Base-by-base conservation (phyloP, 2,329 filamentous ascomycete genomes). In the Trichothecium roseum region DNA sequence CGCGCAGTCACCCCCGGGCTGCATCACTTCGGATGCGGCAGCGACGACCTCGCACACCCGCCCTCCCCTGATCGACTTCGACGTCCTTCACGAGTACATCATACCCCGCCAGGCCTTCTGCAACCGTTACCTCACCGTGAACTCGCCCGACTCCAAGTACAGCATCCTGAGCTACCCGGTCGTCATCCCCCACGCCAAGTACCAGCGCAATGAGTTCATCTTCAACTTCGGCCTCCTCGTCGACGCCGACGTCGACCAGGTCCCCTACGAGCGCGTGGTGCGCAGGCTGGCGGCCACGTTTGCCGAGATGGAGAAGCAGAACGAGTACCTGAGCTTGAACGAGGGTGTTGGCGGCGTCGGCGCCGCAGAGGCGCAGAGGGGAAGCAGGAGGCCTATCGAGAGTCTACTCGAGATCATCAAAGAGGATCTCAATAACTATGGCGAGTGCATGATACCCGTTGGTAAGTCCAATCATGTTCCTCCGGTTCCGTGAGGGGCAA, bases 361-460 rank as follows among this genome's bases (percentile, higher is more conserved):
- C 12, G 58, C 62, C 24, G 58, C 59, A 31, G 58, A 63, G 64
- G 68, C 47, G 43, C 12, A 42, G 50, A 18, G 35, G 43, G 31
- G 26, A 58, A 63, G 10, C 56, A 50, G 81, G 64, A 62, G 84
- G 57, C 65, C 74, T 4, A 93, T 94, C 51, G 84, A 89, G 63
- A 85, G 83, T 45, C 62, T 98, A 45, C 69, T 96, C 46, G 87
- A 82, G 59, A 81, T 82, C 41, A 70, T 83, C 39, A 79, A 79
- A 52, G 78, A 95, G 60, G 88, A 98, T 54, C 55, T 98, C 46
- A 95, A 96, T 53, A 93, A 93, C 49, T 98, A 95, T 52, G 88
- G 85, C 52, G 91, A 98, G 63, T 94, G 88, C 68, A 94, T 94
- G 88, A 94, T 95, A 50, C 88, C 88, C 1, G 89, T 95, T 43